Percentiles rank a stretch among this genome's conserved stretches.
phyloP scores from a whole-genome alignment of 2,329 filamentous ascomycete species.

The Stylonectria norvegica region DNA sequence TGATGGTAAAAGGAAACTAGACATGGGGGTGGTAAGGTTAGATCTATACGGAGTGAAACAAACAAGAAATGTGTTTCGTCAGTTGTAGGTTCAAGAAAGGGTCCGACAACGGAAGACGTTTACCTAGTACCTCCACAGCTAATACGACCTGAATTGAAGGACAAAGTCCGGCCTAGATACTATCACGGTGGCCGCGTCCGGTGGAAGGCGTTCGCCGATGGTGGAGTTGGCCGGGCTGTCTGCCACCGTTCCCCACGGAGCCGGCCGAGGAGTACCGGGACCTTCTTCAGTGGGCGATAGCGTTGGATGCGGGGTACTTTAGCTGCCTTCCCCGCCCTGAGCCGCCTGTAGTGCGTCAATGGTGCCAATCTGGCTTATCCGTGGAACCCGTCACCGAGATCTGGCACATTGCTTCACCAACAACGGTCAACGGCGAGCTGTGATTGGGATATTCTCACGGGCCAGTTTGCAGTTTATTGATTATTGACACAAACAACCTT shows the following conservation, averaged over 20 bases:
- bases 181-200: too few relatives aligned
- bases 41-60: too few relatives aligned
- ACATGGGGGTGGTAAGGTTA: too few relatives aligned
- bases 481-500: constrained; percentile 6
- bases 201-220: constrained; percentile 32
- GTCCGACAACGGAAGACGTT: background rate
- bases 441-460: constrained; percentile 5
- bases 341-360: constrained; percentile 8
- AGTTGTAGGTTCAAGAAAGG: too few relatives aligned
- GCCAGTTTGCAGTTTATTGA: constrained; percentile 11
- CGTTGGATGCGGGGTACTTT: background rate
- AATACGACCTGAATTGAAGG: too few relatives aligned
- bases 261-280: constrained; percentile 28
- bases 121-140: too few relatives aligned
- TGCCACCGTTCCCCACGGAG: constrained; percentile 30
- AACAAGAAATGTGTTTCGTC: too few relatives aligned
- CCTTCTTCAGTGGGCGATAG: too few relatives aligned
- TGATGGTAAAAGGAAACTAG: too few relatives aligned
- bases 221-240: constrained; percentile 19
- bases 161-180: too few relatives aligned
- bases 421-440: constrained; percentile 1
- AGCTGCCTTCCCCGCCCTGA: constrained; percentile 16
- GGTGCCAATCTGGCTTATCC: constrained; percentile 27
- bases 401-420: background rate
- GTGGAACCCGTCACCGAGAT: constrained; percentile 16